Conservation (phyloP, 495 filamentous ascomycete species). For the Hyphodiscus hymeniophilus region DNA sequence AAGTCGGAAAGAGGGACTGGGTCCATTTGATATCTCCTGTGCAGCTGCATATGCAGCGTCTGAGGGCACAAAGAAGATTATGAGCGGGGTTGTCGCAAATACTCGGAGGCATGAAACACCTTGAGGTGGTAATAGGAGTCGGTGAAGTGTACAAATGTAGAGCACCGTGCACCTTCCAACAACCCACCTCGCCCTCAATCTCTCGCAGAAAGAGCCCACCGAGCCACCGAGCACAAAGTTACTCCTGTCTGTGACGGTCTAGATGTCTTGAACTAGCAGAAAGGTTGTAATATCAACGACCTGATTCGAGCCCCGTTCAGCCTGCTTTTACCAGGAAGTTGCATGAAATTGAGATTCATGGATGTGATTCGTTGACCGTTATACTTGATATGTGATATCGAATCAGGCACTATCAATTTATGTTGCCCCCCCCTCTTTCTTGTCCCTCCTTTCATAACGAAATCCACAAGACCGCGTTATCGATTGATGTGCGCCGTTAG, state of each 20-base stretch:
- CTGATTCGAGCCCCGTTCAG: background rate
- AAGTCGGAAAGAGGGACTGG: background rate
- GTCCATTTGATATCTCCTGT: background rate
- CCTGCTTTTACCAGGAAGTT: background rate
- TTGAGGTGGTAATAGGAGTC: background rate
- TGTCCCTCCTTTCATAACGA: background rate
- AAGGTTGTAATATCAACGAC: background rate
- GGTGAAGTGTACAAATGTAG: background rate
- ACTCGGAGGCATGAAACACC: background rate
- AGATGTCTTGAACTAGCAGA: background rate
- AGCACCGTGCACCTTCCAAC: background rate
- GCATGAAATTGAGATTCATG: background rate
- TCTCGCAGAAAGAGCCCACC: background rate
- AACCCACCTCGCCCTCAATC: background rate
- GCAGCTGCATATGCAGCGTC: background rate
- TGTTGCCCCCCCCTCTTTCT: no score
- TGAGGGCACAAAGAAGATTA: background rate
- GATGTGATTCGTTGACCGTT: background rate
- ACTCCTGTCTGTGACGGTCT: no score
- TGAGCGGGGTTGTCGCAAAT: background rate
- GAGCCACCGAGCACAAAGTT: background rate
- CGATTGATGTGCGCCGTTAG: conserved; percentile 1
- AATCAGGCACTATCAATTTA: no score
- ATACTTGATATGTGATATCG: background rate
- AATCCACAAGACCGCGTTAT: background rate